Evolutionary conservation across 2,329 filamentous ascomycete genomes (phyloP), one percentile per base, ranked within the genome.

Genomic region (Fusarium sp.): DNA sequence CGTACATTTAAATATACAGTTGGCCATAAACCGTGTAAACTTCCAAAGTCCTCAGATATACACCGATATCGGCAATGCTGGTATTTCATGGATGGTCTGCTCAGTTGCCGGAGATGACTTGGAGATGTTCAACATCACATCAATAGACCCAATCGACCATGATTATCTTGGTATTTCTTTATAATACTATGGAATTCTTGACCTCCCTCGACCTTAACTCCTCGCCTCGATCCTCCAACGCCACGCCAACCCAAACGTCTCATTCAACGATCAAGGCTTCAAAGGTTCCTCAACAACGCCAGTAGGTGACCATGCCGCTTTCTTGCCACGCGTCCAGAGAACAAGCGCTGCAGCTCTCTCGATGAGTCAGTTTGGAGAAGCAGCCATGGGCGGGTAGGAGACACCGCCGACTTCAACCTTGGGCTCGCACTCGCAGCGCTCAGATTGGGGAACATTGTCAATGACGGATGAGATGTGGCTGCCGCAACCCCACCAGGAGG

Each of bases 371-470:
- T 73, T 75, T 44, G 81, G 76, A 72, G 78, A 77, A 40, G 78
- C 80, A 7, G 84, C 89, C 85, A 87, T 90, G 29, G 90, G 90
- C 62, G 90, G 90, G 75, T 92, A 92, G 75, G 85, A 74, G 74
- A 86, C 87, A 47, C 88, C 89, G 58, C 87, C 85, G 42, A 83
- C 82, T 75, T 89, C 85, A 67, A 92, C 82, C 76, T 87, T 87
- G 29, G 91, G 90, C 73, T 85, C 82, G 77, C 91, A 94, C 25
- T 81, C 83, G 82, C 91, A 94, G 80, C 90, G 87, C 42, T 92
- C 83, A 8, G 82, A 79, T 37, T 83, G 80, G 7, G 88, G 84
- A 45, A 92, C 78, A 27, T 78, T 74, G 77, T 90, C 87, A 82
- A 93, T 87, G 72, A 93, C 90, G 18, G 78, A 78, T 14, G 87